phyloP scores from a whole-genome alignment of 352 stramenopile genomes.

The Phytophthora idaei region DNA sequence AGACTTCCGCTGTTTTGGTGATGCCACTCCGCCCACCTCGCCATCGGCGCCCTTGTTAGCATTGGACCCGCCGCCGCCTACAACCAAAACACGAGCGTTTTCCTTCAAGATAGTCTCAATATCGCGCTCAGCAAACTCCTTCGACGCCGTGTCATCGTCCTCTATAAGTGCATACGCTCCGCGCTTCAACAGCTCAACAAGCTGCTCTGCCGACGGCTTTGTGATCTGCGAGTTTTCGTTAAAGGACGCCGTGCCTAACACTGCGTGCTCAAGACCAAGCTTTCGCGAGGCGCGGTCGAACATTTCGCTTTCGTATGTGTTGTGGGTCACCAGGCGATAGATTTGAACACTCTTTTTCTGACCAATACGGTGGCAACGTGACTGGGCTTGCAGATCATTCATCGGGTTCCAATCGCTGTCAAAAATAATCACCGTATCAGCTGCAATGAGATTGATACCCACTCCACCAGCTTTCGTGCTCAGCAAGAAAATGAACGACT shows the following conservation, averaged over 20 bases:
- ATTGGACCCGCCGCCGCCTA: slow-evolving; percentile 44
- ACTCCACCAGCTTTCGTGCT: slow-evolving; percentile 98
- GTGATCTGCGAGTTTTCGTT: slow-evolving; percentile 89
- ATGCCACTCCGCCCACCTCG: slow-evolving; percentile 23
- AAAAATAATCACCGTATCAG: slow-evolving; percentile 99
- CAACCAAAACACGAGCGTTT: slow-evolving; percentile 79
- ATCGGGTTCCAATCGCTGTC: slow-evolving; percentile 99
- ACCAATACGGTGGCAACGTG: slow-evolving; percentile 97
- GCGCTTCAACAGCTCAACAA: slow-evolving; percentile 97
- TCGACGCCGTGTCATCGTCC: slow-evolving; percentile 94
- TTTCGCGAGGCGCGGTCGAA: slow-evolving; percentile 98
- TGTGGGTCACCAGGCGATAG: slow-evolving; percentile 97
- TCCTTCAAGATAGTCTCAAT: slow-evolving; percentile 97
- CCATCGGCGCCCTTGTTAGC: slow-evolving; percentile 41
- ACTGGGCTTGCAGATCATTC: slow-evolving; percentile 89
- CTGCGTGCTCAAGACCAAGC: slow-evolving; percentile 98
- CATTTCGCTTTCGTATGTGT: slow-evolving; percentile 99
- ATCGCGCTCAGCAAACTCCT: slow-evolving; percentile 94
- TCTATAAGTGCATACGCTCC: slow-evolving; percentile 99
- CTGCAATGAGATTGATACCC: slow-evolving; percentile 98
- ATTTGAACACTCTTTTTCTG: slow-evolving; percentile 99
- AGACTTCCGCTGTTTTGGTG: slow-evolving; percentile 45
- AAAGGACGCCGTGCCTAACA: slow-evolving; percentile 95
- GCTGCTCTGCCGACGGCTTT: slow-evolving; percentile 89
- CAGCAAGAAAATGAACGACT: slow-evolving; percentile 99